phyloP scores from a whole-genome alignment of 305 asterid species.

The Fraxinus sp. region DNA sequence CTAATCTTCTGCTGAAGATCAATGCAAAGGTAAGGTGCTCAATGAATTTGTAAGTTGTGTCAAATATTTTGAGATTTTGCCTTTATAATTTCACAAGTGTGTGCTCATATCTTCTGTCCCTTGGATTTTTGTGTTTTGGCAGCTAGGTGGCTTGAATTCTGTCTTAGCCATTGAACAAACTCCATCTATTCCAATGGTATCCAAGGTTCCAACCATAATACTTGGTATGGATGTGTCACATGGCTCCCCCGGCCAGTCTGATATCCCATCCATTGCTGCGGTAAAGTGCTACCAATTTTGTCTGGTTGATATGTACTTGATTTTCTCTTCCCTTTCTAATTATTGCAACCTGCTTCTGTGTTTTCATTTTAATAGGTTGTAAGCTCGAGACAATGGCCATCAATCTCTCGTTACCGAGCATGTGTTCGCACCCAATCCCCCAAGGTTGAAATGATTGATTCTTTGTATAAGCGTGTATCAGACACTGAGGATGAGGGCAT shows the following conservation, averaged over 20 bases:
- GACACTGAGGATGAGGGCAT: slow-evolving; percentile 75
- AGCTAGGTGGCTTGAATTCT: slow-evolving; percentile 93
- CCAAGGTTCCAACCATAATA: slow-evolving; percentile 69
- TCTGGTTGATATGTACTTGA: background rate
- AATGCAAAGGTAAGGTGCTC: slow-evolving; percentile 68
- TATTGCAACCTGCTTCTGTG: background rate
- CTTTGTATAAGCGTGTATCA: slow-evolving; percentile 51
- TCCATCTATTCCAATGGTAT: slow-evolving; percentile 58
- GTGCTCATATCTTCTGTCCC: background rate
- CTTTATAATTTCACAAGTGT: background rate
- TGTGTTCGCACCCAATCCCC: slow-evolving; percentile 82
- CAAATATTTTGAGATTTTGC: background rate
- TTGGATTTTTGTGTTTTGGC: slow-evolving; percentile 23
- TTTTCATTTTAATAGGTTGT: slow-evolving; percentile 54
- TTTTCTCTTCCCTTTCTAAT: background rate
- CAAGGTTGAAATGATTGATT: slow-evolving; percentile 72
- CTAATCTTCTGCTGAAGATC: slow-evolving; percentile 76
- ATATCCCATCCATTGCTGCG: slow-evolving; percentile 88
- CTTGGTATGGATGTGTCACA: slow-evolving; percentile 95
- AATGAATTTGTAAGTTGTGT: background rate
- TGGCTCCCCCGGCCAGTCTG: slow-evolving; percentile 89
- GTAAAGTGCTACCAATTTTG: slow-evolving; percentile 31
- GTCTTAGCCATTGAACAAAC: slow-evolving; percentile 54
- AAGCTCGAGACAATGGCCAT: slow-evolving; percentile 86
- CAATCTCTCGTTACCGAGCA: slow-evolving; percentile 78